Evolutionary conservation across 2,329 filamentous ascomycete species (phyloP).

Genomic region (Lachnellula subtilissima): DNA sequence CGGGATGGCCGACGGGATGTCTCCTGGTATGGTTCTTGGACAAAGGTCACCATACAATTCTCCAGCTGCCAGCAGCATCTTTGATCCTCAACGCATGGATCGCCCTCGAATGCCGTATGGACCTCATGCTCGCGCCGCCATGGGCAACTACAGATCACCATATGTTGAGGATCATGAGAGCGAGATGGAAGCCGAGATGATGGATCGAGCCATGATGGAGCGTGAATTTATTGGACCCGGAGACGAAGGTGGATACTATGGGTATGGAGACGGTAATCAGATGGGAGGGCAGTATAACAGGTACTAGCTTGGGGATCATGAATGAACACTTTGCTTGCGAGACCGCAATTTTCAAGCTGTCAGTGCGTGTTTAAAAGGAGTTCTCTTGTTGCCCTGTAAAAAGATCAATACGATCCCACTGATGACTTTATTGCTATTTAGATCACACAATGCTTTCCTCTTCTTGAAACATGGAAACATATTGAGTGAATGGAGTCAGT

Average conservation of each 20-base stretch:
- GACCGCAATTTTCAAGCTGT: too few relatives aligned
- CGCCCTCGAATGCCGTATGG: conserved; percentile 12
- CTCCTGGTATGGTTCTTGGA: background rate
- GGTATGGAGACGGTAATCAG: background rate
- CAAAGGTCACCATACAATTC: conserved; percentile 4
- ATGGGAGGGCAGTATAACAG: background rate
- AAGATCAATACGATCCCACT: too few relatives aligned
- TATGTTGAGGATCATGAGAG: conserved; percentile 23
- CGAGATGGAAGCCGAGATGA: conserved; percentile 10
- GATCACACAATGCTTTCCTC: too few relatives aligned
- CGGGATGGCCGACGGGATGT: background rate
- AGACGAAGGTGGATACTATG: background rate
- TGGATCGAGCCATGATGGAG: conserved; percentile 5
- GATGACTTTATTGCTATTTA: too few relatives aligned
- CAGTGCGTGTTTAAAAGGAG: too few relatives aligned
- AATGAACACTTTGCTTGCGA: too few relatives aligned
- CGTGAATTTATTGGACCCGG: background rate
- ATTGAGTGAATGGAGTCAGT: too few relatives aligned
- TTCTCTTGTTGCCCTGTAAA: too few relatives aligned
- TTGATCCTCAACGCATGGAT: conserved; percentile 10
- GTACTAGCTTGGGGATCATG: background rate
- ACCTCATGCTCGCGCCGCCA: background rate
- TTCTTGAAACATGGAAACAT: too few relatives aligned
- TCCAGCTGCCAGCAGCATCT: conserved; percentile 2
- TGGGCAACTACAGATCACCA: conserved; percentile 12